Percentiles rank a stretch among this genome's conserved stretches.
Conservation (phyloP, 2,329 filamentous ascomycete genomes). For the Eurotiales sp. region DNA sequence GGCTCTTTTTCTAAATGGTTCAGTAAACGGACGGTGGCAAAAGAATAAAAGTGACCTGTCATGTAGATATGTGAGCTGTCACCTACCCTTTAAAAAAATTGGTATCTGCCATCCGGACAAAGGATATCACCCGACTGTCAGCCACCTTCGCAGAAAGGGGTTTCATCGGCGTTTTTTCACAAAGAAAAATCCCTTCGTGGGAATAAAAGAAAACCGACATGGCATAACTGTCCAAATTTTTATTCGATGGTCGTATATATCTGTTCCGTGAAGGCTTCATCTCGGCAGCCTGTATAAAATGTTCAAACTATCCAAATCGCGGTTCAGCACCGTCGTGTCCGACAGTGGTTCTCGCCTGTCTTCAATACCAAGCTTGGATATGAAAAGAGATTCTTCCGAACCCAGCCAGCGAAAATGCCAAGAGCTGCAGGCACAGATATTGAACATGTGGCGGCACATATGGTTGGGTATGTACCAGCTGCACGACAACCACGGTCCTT, state of each 20-base stretch:
- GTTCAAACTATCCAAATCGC: constrained; percentile 8
- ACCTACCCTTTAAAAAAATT: not conserved
- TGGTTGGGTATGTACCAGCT: constrained; percentile 23
- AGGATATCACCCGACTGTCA: not conserved
- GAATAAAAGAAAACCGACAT: not conserved
- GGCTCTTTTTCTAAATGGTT: too few relatives aligned
- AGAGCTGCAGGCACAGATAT: constrained; percentile 18
- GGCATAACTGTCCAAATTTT: not conserved
- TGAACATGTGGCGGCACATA: constrained; percentile 19
- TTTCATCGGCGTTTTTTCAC: not conserved
- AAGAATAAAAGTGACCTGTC: not conserved
- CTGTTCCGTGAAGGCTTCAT: not conserved
- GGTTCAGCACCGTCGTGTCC: constrained; percentile 10
- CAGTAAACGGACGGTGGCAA: too few relatives aligned
- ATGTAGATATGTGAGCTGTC: not conserved
- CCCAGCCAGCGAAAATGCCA: constrained; percentile 7
- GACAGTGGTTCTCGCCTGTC: constrained; percentile 4
- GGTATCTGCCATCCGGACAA: not conserved
- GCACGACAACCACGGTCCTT: constrained; percentile 15
- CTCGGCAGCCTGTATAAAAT: not conserved
- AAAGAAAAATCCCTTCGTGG: not conserved
- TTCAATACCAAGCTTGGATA: constrained; percentile 3
- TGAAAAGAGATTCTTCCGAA: not conserved
- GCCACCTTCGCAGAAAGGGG: not conserved
- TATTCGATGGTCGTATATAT: not conserved